Evolutionary conservation across 2,329 filamentous ascomycete species (phyloP), one percentile per base, ranked within the genome.

Genomic region (Pyrenochaeta sp.): DNA sequence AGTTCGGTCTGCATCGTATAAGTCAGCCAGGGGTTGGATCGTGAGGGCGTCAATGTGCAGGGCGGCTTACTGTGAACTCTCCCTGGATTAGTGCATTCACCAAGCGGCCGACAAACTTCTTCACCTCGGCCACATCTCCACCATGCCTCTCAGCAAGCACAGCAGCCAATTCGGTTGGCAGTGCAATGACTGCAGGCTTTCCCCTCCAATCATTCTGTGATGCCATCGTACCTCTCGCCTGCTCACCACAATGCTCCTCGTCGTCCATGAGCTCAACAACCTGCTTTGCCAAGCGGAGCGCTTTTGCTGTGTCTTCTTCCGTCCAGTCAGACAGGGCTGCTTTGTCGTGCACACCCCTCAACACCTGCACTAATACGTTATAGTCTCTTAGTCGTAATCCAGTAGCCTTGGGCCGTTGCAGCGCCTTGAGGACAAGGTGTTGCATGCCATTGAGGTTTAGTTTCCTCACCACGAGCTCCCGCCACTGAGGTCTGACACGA

Each of bases 101-200:
- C 45, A 82, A 52, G 21, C 78, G 67, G 36, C 70, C 66, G 5
- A 75, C 73, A 45, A 79, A 77, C 36, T 65, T 74, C 52, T 69
- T 72, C 23, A 81, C 77, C 20, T 75, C 69, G n/a, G 74, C 73
- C 1, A 72, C 69, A 37, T 75, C 71, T 29, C 60, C 71, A 39
- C 78, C 60, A 36, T 77, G 66, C 51, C 67, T 71, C 45, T 75
- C 70, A 3, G 75, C 76, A 39, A 73, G 65, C 4, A 77, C 68
- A 23, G 79, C 78, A 15, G 75, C 71, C 64, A 82, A 56, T 61
- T 80, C 78, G 5, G 81, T 64, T 45, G 77, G 75, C 23, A 76
- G 54, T n/a, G 75, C 79, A 30, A 81, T 67, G 3, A 78, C 71
- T 3, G 67, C 63, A 1, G 78, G 76, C 39, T 67, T 60, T 7